phyloP scores from a whole-genome alignment of 2,329 filamentous ascomycete genomes.

The Ilyonectria destructans region DNA sequence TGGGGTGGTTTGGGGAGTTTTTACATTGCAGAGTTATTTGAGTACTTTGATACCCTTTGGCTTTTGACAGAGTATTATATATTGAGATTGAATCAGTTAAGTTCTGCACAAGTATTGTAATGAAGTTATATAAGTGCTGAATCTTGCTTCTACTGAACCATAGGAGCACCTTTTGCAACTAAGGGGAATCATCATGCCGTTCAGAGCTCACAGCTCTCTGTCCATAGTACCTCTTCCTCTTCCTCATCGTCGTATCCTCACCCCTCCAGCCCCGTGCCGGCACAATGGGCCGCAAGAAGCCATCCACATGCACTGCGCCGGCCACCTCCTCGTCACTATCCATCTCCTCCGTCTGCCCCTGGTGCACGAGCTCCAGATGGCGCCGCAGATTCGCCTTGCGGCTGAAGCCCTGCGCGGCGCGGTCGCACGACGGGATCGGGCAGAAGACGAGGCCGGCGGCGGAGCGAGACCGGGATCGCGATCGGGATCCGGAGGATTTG shows the following conservation, averaged over 20 bases:
- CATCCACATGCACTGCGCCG: slow-evolving; percentile 79
- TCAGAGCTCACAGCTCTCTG: slow-evolving; percentile 38
- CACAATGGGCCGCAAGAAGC: slow-evolving; percentile 74
- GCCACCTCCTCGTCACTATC: slow-evolving; percentile 69
- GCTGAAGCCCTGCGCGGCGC: slow-evolving; percentile 56
- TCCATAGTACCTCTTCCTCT: slow-evolving; percentile 49
- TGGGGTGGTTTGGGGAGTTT: slow-evolving; percentile 32
- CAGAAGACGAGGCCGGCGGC: slow-evolving; percentile 57
- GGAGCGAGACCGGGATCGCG: slow-evolving; percentile 50
- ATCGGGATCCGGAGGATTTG: slow-evolving; percentile 44
- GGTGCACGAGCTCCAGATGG: slow-evolving; percentile 59
- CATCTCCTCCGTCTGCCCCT: slow-evolving; percentile 54
- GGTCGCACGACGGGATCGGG: slow-evolving; percentile 56
- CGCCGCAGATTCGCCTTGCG: slow-evolving; percentile 56
- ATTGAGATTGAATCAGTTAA: slow-evolving; percentile 28
- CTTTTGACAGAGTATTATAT: slow-evolving; percentile 42
- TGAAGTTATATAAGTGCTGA: not conserved
- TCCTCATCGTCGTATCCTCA: slow-evolving; percentile 51
- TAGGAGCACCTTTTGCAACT: not conserved
- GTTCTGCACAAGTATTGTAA: not conserved
- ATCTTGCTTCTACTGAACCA: not conserved
- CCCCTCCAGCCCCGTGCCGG: slow-evolving; percentile 65
- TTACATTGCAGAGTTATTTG: slow-evolving; percentile 51
- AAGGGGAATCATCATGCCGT: slow-evolving; percentile 27
- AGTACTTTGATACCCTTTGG: slow-evolving; percentile 55